Evolutionary conservation across 2,329 filamentous ascomycete species (phyloP), one percentile per base, ranked within the genome.

Genomic region (Aphanoascus verrucosus): DNA sequence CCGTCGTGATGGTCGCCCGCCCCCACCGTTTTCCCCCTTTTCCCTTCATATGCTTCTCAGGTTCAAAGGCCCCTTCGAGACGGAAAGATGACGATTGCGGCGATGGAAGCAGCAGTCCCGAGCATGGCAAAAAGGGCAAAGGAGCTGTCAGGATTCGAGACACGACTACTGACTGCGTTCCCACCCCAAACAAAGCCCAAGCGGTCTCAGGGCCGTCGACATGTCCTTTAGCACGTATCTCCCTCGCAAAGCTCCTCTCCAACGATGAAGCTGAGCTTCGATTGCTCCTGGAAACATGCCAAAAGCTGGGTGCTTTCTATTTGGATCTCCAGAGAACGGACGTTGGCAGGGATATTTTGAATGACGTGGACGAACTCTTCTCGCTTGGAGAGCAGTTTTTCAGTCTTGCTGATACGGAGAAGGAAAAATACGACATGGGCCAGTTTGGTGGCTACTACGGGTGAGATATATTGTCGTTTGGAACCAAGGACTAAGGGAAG

Each of bases 371-470:
- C 34, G 31, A 37, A 20, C 32, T 56, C 3, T 56, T 56, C 34
- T 5, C 5, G 14, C 19, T 56, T 17, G 54, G 54, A 35, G 40
- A 37, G n/a, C 38, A 44, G 9, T n/a, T 56, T 5, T 56, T 56
- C 28, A 20, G 40, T 5, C 50, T 56, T n/a, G 17, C 50, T 5
- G 32, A 35, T 1, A 7, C 42, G 3, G 46, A 53, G 19, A 56
- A 56, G 38, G 34, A 47, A 23, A 47, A 50, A 41, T 56, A 56
- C 20, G 50, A 56, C 20, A 56, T 56, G 54, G 34, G 38, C 23
- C 53, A 53, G 31, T 56, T 56, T 49, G 54, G 54, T 37, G 54
- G 54, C 20, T 56, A 56, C 40, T 56, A 56, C 19, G 54, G 54
- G 54, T 56, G 48, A 15, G 31, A 6, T 35, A 14, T 12, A 23